These are phyloP conservation scores for Russula virescens DNA, from an alignment of 768 basidiomycete genomes.

Conservation along the genomic window DNA sequence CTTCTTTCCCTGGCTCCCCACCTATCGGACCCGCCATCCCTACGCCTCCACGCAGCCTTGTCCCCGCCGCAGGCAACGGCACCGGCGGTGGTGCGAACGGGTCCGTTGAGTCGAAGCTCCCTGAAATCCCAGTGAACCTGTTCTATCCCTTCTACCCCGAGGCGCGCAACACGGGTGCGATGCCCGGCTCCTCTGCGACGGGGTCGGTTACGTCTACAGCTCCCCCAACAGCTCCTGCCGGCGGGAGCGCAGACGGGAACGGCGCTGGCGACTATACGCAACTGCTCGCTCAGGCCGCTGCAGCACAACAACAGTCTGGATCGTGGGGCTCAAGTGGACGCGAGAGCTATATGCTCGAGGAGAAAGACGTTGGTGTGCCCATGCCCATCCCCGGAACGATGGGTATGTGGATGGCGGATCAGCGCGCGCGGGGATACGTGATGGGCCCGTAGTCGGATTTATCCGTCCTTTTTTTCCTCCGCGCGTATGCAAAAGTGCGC, in stretches of 20 bases:
- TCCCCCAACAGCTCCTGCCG: neutral
- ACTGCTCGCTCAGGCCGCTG: constrained; percentile 53
- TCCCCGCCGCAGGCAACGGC: constrained; percentile 3
- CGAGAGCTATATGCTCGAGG: constrained; percentile 66
- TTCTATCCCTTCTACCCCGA: constrained; percentile 82
- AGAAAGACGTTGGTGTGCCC: constrained; percentile 39
- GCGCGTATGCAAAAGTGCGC: neutral
- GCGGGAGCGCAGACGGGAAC: constrained; percentile 7
- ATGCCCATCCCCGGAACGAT: constrained; percentile 7
- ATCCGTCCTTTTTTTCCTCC: too few species aligned
- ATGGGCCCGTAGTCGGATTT: constrained; percentile 9
- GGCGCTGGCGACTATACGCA: constrained; percentile 42
- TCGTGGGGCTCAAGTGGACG: constrained; percentile 52
- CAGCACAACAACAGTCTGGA: constrained; percentile 42
- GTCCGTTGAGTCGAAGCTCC: constrained; percentile 36
- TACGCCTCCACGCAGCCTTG: neutral
- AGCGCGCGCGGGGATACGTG: constrained; percentile 15
- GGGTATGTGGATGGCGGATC: constrained; percentile 19
- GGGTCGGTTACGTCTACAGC: neutral
- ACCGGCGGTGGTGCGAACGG: neutral
- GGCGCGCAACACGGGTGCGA: constrained; percentile 23
- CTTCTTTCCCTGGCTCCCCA: constrained; percentile 30
- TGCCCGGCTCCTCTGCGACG: neutral
- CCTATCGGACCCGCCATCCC: constrained; percentile 18
- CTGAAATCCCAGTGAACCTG: constrained; percentile 59